Base-by-base conservation (phyloP, 2,329 filamentous ascomycete genomes). In the Hymenoscyphus occultus region DNA sequence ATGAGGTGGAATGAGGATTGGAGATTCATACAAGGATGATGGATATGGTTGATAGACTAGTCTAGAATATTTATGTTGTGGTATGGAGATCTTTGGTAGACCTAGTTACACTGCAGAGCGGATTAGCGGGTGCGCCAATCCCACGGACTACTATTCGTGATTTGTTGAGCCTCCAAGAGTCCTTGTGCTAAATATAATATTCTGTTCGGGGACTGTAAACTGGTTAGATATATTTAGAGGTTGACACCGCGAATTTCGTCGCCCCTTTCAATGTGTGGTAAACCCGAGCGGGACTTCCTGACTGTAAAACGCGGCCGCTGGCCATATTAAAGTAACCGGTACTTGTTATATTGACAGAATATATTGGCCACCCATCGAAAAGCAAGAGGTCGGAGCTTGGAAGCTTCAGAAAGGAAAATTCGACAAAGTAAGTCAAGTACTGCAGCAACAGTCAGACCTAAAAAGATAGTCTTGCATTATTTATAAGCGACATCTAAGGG, bases 401-500 rank as follows among this genome's bases (percentile, higher is more conserved):
- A 56, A 31, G 12, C 22, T 28, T 14, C 28, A 32, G 14, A 35
- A 31, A 57, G 14, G 32, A 32, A 12, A 14, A 35, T 10, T 5
- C 3, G 16, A 39, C 9, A 32, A 4, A 57, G 5, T 19, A 57
- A n/a, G 14, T 4, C 7, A 39, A 39, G 56, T 13, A 57, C n/a
- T 16, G n/a, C 31, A 57, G 32, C 7, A 31, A 57, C 56, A 60
- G 10, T 6, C 14, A 2, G 6, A 12, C 14, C 19, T 19, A 28
- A 59, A 9, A 59, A 40, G 57, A 42, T 59, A 39, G 57, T 59
- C 39, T 59, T 39, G 22, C 13, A 39, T 32, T 59, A 39, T 51
- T 22, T 61, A 39, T 58, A 48, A 57, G 42, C 62, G 48, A 64
- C 40, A 58, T 61, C 51, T 61, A 60, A 58, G 61, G 65, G 65